Evolutionary conservation across 768 basidiomycete species (phyloP).

Genomic region (Russula griseocarnosa): DNA sequence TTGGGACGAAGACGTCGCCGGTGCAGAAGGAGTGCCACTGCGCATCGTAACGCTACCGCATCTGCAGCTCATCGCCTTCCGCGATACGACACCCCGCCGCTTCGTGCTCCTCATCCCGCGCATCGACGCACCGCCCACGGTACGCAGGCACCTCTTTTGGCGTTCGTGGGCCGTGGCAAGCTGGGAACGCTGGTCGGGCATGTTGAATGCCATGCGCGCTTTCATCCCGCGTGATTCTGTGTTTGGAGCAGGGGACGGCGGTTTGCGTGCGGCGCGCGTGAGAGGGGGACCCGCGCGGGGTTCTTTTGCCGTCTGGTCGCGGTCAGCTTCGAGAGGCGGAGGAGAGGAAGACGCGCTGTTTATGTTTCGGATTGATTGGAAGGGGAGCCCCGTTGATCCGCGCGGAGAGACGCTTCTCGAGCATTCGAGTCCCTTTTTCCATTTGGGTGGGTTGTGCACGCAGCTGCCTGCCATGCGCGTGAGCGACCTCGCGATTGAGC

Average conservation of each 20-base stretch:
- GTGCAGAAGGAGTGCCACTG: neutral
- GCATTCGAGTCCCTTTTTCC: slow-evolving; percentile 23
- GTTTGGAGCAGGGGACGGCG: slow-evolving; percentile 1
- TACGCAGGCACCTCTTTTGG: slow-evolving; percentile 22
- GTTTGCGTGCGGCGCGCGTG: neutral
- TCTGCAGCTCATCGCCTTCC: slow-evolving; percentile 17
- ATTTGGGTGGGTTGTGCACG: slow-evolving; percentile 12
- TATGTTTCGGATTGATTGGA: slow-evolving; percentile 18
- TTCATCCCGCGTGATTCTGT: slow-evolving; percentile 16
- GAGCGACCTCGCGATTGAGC: neutral
- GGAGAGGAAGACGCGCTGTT: slow-evolving; percentile 9
- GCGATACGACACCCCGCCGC: slow-evolving; percentile 20
- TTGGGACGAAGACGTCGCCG: slow-evolving; percentile 10
- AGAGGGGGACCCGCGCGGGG: slow-evolving; percentile 12
- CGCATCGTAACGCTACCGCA: slow-evolving; percentile 6
- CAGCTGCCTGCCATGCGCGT: slow-evolving; percentile 4
- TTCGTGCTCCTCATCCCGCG: slow-evolving; percentile 12
- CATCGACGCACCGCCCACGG: slow-evolving; percentile 16
- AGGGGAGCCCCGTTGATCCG: slow-evolving; percentile 17
- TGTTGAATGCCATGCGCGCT: slow-evolving; percentile 6
- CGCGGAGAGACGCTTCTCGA: slow-evolving; percentile 7
- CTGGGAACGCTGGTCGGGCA: slow-evolving; percentile 16
- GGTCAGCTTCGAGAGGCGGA: neutral
- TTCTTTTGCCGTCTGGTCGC: slow-evolving; percentile 14
- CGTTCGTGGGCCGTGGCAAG: slow-evolving; percentile 17